Base-by-base conservation (phyloP, 2,329 filamentous ascomycete species). In the Ceratocystiopsis brevicomis region DNA sequence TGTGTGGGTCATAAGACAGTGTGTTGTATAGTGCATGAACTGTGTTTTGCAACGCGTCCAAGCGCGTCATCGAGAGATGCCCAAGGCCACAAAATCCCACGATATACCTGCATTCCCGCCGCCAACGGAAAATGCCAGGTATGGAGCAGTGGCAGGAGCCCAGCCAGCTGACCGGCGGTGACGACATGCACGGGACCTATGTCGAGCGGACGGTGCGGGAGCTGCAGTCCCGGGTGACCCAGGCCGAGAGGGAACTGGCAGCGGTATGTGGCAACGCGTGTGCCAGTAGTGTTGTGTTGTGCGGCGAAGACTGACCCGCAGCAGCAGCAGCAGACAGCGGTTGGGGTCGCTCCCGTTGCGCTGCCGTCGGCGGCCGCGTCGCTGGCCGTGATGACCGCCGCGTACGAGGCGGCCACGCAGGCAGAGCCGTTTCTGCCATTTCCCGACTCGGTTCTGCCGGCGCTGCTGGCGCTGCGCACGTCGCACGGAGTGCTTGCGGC, bases 381-480 rank as follows among this genome's bases (percentile, higher is more conserved):
- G n/a, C 51, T 63, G 43, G 56, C 61, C 35, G 59, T 72, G 36
- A 66, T 86, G 53, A 76, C 73, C 51, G 61, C 66, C 41, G 81
- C 80, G 3, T 84, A 86, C 52, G 68, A 74, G 42, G 67, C 69
- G 15, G 62, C 85, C 39, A 68, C 73, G 13, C 62, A 69, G 38
- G 66, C 69, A 14, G 68, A 76, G 42, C 77, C 79, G 10, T 74
- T 75, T 51, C 61, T 88, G 18, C 82, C 83, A 3, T 65, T 68
- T 19, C 62, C 73, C 11, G 72, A 69, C 41, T 88, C 83, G 17
- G 66, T 78, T 6, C 59, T 90, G 8, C 81, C 82, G 4, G 73
- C 77, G 8, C 64, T 92, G 5, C 56, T 90, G 37, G 81, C 83
- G 6, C 60, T 85, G 43, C 75, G 79, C 42, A 75, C 71, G 52